phyloP scores from a whole-genome alignment of 2,329 filamentous ascomycete species.

The Exophiala spinifera region DNA sequence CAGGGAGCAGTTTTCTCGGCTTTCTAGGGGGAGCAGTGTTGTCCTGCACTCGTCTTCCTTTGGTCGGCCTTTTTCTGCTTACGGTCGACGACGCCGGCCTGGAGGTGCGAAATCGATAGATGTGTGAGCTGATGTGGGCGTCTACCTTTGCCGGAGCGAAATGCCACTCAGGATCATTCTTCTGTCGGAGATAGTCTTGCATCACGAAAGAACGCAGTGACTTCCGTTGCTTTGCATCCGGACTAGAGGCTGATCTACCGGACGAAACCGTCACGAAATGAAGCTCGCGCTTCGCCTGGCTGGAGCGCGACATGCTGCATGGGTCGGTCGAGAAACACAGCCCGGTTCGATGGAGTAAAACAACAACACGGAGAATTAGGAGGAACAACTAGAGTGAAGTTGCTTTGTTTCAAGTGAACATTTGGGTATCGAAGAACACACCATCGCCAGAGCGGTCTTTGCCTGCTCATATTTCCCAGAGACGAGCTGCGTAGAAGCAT shows the following conservation, averaged over 20 bases:
- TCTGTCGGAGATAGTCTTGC: constrained; percentile 16
- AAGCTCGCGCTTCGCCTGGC: constrained; percentile 6
- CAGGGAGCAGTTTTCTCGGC: constrained; percentile 5
- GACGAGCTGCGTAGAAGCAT: too few species aligned
- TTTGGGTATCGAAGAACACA: too few species aligned
- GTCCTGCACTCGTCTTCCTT: background rate
- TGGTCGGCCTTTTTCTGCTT: background rate
- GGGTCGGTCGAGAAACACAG: background rate
- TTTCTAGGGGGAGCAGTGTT: background rate
- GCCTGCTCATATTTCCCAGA: too few species aligned
- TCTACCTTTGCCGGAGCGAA: constrained; percentile 15
- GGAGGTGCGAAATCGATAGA: constrained; percentile 14
- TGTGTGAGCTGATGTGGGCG: constrained; percentile 11
- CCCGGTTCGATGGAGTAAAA: background rate
- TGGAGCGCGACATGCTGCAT: background rate
- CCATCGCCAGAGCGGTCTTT: too few species aligned
- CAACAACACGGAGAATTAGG: too few species aligned
- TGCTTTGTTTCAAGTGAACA: too few species aligned
- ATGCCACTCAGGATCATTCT: constrained; percentile 12
- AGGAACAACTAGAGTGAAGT: too few species aligned
- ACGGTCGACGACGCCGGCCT: background rate
- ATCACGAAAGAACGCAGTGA: constrained; percentile 17
- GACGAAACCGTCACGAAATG: constrained; percentile 14
- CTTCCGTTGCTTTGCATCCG: constrained; percentile 9
- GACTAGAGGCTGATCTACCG: constrained; percentile 1